These are phyloP conservation scores for Colletotrichum euphorbiae DNA, from an alignment of 2,329 filamentous ascomycete genomes.

Conservation along the genomic window DNA sequence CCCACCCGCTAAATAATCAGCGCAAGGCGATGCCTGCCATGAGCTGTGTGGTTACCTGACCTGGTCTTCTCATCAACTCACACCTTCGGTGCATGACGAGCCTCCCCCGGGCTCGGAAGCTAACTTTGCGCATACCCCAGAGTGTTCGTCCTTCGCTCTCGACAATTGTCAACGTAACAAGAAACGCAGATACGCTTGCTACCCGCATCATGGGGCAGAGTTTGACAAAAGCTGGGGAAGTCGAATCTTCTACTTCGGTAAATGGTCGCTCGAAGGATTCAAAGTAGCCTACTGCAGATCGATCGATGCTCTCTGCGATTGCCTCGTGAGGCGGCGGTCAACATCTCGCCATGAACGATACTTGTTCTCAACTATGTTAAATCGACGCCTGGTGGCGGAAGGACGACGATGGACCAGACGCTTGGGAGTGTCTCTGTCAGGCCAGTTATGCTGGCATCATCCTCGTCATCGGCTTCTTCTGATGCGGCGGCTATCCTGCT, in stretches of 20 bases:
- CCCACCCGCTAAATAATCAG: no score
- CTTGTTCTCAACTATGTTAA: neutral
- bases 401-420: neutral
- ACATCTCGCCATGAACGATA: neutral
- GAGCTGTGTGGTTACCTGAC: conserved; percentile 2
- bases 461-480: conserved; percentile 4
- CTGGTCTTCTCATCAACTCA: conserved; percentile 6
- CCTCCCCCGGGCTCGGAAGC: conserved; percentile 20
- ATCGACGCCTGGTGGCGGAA: conserved; percentile 9
- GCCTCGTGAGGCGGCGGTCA: neutral
- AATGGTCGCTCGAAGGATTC: conserved; percentile 18
- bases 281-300: neutral
- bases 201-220: conserved; percentile 17
- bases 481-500: conserved; percentile 5
- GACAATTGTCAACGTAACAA: conserved; percentile 2
- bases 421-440: conserved; percentile 9
- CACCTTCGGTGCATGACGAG: conserved; percentile 30
- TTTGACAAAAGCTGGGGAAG: conserved; percentile 29
- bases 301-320: conserved; percentile 7
- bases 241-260: conserved; percentile 13
- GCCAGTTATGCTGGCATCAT: conserved; percentile 13
- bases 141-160: conserved; percentile 30
- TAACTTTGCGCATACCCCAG: conserved; percentile 34
- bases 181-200: conserved; percentile 25
- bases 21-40: conserved; percentile 22